Conservation (phyloP, 192 early-diverging fungal genomes). For the Phycomyces nitens region DNA sequence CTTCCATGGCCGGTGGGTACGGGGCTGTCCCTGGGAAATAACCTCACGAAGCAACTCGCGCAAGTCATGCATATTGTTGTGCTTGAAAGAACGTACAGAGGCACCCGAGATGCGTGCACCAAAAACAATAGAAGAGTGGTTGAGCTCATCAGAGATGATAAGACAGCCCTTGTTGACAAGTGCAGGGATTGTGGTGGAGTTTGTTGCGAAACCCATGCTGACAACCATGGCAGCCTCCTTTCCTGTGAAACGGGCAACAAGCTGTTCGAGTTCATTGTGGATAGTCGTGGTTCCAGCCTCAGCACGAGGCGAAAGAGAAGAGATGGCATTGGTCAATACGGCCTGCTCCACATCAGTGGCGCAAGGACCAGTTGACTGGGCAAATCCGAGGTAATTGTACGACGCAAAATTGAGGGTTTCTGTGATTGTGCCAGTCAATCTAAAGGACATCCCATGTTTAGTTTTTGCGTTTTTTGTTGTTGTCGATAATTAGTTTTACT, state of each 20-base stretch:
- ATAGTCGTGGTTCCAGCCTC: constrained; percentile 64
- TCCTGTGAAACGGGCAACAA: constrained; percentile 80
- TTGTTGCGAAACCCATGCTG: constrained; percentile 90
- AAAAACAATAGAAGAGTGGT: constrained; percentile 83
- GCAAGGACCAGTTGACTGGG: constrained; percentile 81
- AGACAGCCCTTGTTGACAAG: constrained; percentile 74
- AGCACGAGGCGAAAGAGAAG: constrained; percentile 51
- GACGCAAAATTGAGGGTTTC: constrained; percentile 83
- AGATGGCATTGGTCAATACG: constrained; percentile 58
- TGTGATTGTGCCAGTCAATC: constrained; percentile 65
- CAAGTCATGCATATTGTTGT: constrained; percentile 74
- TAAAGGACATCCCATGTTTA: neutral
- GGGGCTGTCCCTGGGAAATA: constrained; percentile 87
- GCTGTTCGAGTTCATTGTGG: constrained; percentile 67
- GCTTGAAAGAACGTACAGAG: constrained; percentile 76
- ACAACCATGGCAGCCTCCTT: constrained; percentile 76
- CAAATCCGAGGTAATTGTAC: constrained; percentile 96
- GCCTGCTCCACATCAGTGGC: constrained; percentile 76
- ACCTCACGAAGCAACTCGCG: constrained; percentile 70
- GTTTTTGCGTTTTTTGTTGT: constrained; percentile 22
- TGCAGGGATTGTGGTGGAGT: constrained; percentile 83
- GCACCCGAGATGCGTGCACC: constrained; percentile 82
- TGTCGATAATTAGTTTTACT: constrained; percentile 30
- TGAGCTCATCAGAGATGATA: constrained; percentile 84
- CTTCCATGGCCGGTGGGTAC: constrained; percentile 92